Evolutionary conservation across 495 filamentous ascomycete genomes (phyloP), one percentile per base, ranked within the genome.

Genomic region (Penicillium canescens): DNA sequence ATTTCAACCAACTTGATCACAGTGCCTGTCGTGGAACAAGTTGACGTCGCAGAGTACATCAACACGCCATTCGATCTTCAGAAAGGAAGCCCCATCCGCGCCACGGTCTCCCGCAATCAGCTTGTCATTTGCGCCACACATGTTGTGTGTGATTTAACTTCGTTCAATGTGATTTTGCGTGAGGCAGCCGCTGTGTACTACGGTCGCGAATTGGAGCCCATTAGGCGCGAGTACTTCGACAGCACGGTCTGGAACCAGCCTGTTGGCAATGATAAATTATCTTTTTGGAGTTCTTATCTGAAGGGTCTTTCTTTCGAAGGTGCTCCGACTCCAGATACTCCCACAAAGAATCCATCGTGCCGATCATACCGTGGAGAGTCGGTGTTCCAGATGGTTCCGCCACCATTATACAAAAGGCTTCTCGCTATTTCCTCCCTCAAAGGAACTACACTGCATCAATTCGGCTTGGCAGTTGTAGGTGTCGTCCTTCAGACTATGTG

Each of bases 111-210:
- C 5, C 20, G 20, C 1, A 50, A 44, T 5, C 14, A 23, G 3
- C 26, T 70, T 18, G 12, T 63, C 0, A 52, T 70, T 11, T 43
- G 54, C 0, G 31, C 61, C 4, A 63, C 63, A 21, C 67, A 70
- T 35, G 63, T 70, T 41, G 55, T 70, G 20, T 51, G 46, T n/a
- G 67, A 70, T 20, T 38, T 61, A 1, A 65, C 63, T 6, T 53
- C 66, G 7, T 46, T 69, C 11, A 21, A 50, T 10, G 42, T 52
- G 1, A 39, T 67, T 9, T 42, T 69, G 0, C 35, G 42, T 13
- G 66, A 69, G 44, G 56, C 56, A 1, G 13, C 10, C 8, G 8
- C 12, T 11, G 6, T 46, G 14, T 67, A 69, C 46, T 46, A 44
- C n/a, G 37, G 21, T 12, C 23, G 21, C n/a, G 28, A 4, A 4